phyloP scores from a whole-genome alignment of 495 filamentous ascomycete genomes.

The Hyaloscypha hepaticicola region DNA sequence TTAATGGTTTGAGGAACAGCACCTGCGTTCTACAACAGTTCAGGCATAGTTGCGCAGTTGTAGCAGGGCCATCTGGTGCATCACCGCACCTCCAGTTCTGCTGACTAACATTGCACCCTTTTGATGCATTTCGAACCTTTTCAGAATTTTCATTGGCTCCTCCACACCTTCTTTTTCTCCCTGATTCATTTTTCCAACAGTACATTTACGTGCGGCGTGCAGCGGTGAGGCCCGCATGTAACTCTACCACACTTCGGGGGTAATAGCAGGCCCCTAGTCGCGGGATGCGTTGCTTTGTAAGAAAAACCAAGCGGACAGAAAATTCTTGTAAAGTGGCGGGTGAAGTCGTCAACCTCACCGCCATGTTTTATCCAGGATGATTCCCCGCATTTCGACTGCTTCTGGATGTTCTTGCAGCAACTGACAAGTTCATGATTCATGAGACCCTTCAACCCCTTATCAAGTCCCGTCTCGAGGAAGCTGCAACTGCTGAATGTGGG shows the following conservation, averaged over 20 bases:
- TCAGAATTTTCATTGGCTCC: neutral
- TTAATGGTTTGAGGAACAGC: neutral
- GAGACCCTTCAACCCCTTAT: constrained; percentile 1
- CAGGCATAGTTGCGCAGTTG: neutral
- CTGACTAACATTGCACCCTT: neutral
- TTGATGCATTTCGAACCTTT: neutral
- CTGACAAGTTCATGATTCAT: neutral
- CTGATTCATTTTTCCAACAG: neutral
- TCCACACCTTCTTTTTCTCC: neutral
- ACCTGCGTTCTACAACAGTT: neutral
- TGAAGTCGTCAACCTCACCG: constrained; percentile 6
- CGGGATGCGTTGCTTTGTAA: constrained; percentile 2
- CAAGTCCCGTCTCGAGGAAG: neutral
- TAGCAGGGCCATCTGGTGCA: neutral
- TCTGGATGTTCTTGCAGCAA: neutral
- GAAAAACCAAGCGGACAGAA: neutral
- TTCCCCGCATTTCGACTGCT: constrained; percentile 9
- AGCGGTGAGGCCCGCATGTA: neutral
- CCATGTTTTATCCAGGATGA: neutral
- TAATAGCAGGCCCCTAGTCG: neutral
- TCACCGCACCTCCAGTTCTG: neutral
- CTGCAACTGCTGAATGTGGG: neutral
- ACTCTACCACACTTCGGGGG: neutral
- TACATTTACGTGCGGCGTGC: neutral
- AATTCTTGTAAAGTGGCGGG: constrained; percentile 2